phyloP scores from a whole-genome alignment of 805 yeast genomes.

The Nakazawaea molendinolei region DNA sequence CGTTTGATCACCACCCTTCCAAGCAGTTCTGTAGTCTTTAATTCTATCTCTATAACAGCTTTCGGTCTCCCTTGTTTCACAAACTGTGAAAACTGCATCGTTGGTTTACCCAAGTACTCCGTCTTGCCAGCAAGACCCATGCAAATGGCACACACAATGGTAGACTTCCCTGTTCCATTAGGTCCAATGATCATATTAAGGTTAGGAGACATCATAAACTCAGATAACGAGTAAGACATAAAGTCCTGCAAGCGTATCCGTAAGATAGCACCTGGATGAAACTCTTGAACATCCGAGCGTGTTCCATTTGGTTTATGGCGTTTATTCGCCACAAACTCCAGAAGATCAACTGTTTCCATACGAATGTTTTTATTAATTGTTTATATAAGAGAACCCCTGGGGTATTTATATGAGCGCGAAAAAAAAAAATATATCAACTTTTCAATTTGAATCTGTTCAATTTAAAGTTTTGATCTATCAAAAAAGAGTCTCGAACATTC shows the following conservation, averaged over 20 bases:
- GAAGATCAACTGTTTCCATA: slow-evolving; percentile 8
- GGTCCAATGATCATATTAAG: slow-evolving; percentile 93
- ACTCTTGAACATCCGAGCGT: slow-evolving; percentile 19
- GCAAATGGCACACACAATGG: slow-evolving; percentile 89
- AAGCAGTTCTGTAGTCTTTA: slow-evolving; percentile 32
- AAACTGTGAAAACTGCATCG: slow-evolving; percentile 54
- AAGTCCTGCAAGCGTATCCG: slow-evolving; percentile 52
- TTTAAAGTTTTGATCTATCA: too few species aligned
- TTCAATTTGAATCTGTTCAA: too few species aligned
- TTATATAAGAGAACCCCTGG: too few species aligned
- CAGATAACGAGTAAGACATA: slow-evolving; percentile 63
- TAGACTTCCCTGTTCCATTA: slow-evolving; percentile 93
- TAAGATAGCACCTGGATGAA: slow-evolving; percentile 40
- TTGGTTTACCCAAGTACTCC: slow-evolving; percentile 63
- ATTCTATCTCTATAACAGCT: slow-evolving; percentile 43
- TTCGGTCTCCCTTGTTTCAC: slow-evolving; percentile 57
- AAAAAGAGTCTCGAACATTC: too few species aligned
- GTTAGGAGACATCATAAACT: slow-evolving; percentile 72
- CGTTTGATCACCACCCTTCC: slow-evolving; percentile 35
- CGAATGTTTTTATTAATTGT: too few species aligned
- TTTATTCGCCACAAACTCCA: slow-evolving; percentile 14
- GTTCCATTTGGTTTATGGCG: slow-evolving; percentile 13
- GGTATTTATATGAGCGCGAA: too few species aligned
- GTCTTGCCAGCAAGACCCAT: slow-evolving; percentile 80
- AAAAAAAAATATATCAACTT: too few species aligned